A percentile compares a stretch with the other conserved stretches of the same genome.
These are phyloP conservation scores for Didymella keratinophila DNA, from an alignment of 2,329 filamentous ascomycete genomes.

Conservation along the genomic window DNA sequence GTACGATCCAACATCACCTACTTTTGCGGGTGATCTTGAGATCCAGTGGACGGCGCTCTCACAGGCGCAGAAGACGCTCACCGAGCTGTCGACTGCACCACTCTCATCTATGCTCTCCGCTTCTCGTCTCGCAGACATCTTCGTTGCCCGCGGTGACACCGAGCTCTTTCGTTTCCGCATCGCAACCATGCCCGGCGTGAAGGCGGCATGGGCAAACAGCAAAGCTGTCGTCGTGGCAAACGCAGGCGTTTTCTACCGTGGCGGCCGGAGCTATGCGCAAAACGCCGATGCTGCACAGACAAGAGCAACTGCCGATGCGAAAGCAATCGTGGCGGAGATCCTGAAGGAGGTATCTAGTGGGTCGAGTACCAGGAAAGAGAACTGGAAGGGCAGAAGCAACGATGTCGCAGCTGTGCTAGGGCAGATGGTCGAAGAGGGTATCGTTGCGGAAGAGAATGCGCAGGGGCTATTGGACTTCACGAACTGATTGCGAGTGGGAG, in stretches of 20 bases:
- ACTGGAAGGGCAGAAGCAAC: slow-evolving; percentile 51
- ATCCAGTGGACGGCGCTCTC: slow-evolving; percentile 47
- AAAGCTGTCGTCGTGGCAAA: slow-evolving; percentile 45
- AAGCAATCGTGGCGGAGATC: slow-evolving; percentile 59
- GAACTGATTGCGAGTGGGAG: background rate
- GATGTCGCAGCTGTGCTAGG: slow-evolving; percentile 56
- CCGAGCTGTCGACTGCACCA: slow-evolving; percentile 30
- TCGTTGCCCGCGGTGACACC: slow-evolving; percentile 44
- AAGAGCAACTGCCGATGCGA: slow-evolving; percentile 55
- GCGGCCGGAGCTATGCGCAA: slow-evolving; percentile 44
- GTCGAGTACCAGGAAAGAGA: slow-evolving; percentile 47
- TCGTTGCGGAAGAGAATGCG: slow-evolving; percentile 48
- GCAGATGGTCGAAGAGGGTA: slow-evolving; percentile 62
- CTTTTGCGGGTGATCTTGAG: slow-evolving; percentile 27
- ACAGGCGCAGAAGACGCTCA: slow-evolving; percentile 41
- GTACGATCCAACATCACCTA: slow-evolving; percentile 25
- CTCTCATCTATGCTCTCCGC: slow-evolving; percentile 30
- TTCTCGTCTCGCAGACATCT: slow-evolving; percentile 41
- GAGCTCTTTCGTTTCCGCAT: slow-evolving; percentile 48
- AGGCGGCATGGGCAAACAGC: slow-evolving; percentile 44
- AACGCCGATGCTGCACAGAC: slow-evolving; percentile 47
- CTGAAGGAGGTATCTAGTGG: slow-evolving; percentile 51
- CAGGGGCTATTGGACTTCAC: slow-evolving; percentile 29
- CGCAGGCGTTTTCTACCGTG: slow-evolving; percentile 51
- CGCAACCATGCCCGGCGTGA: slow-evolving; percentile 30